Evolutionary conservation across 768 basidiomycete genomes (phyloP).

Genomic region (Auriculariales sp.): DNA sequence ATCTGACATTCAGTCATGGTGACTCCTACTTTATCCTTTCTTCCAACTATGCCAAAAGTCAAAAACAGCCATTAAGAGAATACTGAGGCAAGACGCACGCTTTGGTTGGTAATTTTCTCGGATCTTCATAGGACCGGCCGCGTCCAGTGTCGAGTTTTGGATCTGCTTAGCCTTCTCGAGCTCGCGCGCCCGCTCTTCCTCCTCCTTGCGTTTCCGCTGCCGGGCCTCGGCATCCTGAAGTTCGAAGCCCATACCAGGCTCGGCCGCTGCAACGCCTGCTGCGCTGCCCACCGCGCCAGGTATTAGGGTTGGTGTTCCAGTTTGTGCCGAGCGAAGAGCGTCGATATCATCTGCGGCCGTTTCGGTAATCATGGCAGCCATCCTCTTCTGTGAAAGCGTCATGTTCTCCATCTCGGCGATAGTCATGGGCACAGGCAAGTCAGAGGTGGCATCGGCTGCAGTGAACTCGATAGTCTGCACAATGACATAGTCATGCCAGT

Average conservation of each 20-base stretch:
- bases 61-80: slow-evolving; percentile 2
- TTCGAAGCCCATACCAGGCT: too few species aligned
- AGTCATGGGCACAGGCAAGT: slow-evolving; percentile 93
- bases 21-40: slow-evolving; percentile 41
- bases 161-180: slow-evolving; percentile 66
- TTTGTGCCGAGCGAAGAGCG: slow-evolving; percentile 71
- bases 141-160: slow-evolving; percentile 60
- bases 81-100: slow-evolving; percentile 32
- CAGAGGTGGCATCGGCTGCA: slow-evolving; percentile 73
- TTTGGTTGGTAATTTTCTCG: slow-evolving; percentile 93
- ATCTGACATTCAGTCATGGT: slow-evolving; percentile 75
- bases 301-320: slow-evolving; percentile 62
- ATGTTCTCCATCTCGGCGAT: slow-evolving; percentile 90
- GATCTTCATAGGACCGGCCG: slow-evolving; percentile 80
- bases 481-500: slow-evolving; percentile 98
- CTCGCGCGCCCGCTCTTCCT: slow-evolving; percentile 55
- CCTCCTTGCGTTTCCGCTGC: slow-evolving; percentile 49
- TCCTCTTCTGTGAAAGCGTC: slow-evolving; percentile 92
- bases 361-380: slow-evolving; percentile 98
- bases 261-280: slow-evolving; percentile 71
- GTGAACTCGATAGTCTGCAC: slow-evolving; percentile 98
- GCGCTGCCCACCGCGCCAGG: slow-evolving; percentile 54
- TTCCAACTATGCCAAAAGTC: slow-evolving; percentile 39
- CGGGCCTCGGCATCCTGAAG: too few species aligned
- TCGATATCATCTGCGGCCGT: slow-evolving; percentile 79